These are phyloP conservation scores for Trichoderma pleuroti DNA, from an alignment of 2,329 filamentous ascomycete species.

Conservation along the genomic window DNA sequence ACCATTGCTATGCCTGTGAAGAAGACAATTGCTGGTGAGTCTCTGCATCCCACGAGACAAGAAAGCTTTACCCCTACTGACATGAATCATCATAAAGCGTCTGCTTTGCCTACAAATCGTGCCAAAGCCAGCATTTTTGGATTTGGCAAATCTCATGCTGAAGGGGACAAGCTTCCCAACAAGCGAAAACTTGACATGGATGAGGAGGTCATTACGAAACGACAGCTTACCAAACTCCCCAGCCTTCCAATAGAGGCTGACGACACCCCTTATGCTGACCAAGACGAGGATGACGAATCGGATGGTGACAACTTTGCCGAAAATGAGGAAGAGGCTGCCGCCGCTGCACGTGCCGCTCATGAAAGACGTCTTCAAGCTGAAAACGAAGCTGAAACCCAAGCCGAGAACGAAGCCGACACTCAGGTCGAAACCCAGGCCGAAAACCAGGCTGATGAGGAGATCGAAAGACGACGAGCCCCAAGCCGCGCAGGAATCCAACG, in stretches of 20 bases:
- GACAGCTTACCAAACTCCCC: slow-evolving; percentile 88
- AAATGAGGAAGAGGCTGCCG: slow-evolving; percentile 83
- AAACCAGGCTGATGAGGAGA: slow-evolving; percentile 30
- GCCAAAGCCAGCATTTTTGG: slow-evolving; percentile 82
- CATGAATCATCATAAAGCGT: slow-evolving; percentile 33
- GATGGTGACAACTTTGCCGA: slow-evolving; percentile 74
- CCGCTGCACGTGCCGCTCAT: slow-evolving; percentile 78
- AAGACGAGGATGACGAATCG: slow-evolving; percentile 67
- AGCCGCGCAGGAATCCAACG: slow-evolving; percentile 16
- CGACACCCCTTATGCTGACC: slow-evolving; percentile 57
- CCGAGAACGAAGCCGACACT: slow-evolving; percentile 26
- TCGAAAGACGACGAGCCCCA: slow-evolving; percentile 31
- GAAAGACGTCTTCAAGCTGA: slow-evolving; percentile 67
- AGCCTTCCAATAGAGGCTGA: slow-evolving; percentile 66
- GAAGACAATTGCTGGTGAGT: slow-evolving; percentile 36
- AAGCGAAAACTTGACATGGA: slow-evolving; percentile 80
- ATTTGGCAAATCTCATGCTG: slow-evolving; percentile 64
- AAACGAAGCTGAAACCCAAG: slow-evolving; percentile 31
- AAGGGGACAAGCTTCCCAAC: slow-evolving; percentile 61
- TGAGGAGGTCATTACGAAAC: slow-evolving; percentile 80
- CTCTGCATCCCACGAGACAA: slow-evolving; percentile 21
- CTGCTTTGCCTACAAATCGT: slow-evolving; percentile 62
- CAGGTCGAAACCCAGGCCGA: slow-evolving; percentile 31
- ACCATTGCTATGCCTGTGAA: slow-evolving; percentile 33
- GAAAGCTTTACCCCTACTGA: slow-evolving; percentile 25